phyloP scores from a whole-genome alignment of 192 early-diverging fungal species.

The Entophlyctis helioformis region DNA sequence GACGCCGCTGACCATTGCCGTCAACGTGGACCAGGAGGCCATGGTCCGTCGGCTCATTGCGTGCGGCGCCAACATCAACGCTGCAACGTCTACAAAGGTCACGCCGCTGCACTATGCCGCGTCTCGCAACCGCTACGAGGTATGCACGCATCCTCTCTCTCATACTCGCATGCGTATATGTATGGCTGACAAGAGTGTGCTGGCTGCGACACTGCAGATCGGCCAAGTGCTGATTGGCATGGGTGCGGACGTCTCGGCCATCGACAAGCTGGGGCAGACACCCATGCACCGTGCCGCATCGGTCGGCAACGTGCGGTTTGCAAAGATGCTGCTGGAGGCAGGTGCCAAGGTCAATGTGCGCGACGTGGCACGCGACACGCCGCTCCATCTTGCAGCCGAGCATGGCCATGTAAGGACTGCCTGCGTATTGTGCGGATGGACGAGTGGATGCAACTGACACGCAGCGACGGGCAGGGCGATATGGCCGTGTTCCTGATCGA shows the following conservation, averaged over 20 bases:
- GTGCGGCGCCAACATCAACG: conserved; percentile 11
- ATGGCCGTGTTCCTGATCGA: conserved; percentile 8
- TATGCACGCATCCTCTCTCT: too few species aligned
- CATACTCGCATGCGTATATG: background rate
- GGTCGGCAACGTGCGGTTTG: conserved; percentile 10
- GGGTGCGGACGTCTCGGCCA: conserved; percentile 12
- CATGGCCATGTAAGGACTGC: conserved; percentile 5
- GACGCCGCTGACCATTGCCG: conserved; percentile 28
- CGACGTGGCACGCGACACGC: conserved; percentile 9
- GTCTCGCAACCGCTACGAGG: conserved; percentile 12
- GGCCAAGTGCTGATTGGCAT: conserved; percentile 7
- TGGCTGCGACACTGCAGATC: background rate
- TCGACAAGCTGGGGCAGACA: conserved; percentile 15
- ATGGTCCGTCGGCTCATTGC: conserved; percentile 12
- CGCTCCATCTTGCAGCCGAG: conserved; percentile 12
- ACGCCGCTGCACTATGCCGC: conserved; percentile 29
- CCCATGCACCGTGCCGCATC: conserved; percentile 15
- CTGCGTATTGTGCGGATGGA: background rate
- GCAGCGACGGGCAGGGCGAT: conserved; percentile 3
- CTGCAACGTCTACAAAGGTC: conserved; percentile 12
- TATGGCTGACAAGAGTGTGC: background rate
- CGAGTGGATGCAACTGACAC: background rate
- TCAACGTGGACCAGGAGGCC: conserved; percentile 11
- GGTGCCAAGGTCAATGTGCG: conserved; percentile 10
- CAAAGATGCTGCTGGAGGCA: conserved; percentile 8